Evolutionary conservation across 2,329 filamentous ascomycete genomes (phyloP), one percentile per base, ranked within the genome.

Genomic region (Aspergillus hiratsukae): DNA sequence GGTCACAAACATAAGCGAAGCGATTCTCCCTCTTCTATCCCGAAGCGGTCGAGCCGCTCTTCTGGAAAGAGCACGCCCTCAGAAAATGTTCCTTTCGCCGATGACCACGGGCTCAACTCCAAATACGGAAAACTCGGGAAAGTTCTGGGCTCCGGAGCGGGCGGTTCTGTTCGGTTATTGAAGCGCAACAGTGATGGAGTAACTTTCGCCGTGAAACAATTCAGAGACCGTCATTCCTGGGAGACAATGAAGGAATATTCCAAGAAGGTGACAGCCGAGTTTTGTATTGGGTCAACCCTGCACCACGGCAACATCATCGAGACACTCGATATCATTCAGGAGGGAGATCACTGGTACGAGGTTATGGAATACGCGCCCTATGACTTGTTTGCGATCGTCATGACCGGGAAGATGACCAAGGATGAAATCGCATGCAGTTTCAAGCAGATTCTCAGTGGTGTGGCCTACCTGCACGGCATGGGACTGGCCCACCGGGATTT

Each of bases 261-360:
- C 64, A 99, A 99, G 76, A 99, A 99, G 72, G 86, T 99, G 49
- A 99, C 94, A 0, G 93, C 94, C 2, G 94, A 99, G 70, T 99
- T 99, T 74, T 99, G 94, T 71, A 93, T 99, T 64, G 94, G 94
- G 11, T 97, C 93, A 2, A 97, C 94, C 0, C 80, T 99, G 40
- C 94, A 97, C 68, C 94, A 99, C 68, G 93, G 94, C 66, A 99
- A 99, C 71, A 91, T 99, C 64, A 97, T 99, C 66, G 94, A 99
- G 74, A 97, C 94, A 1, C 83, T 99, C 63, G 94, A 99, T 73
- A 96, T 99, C 61, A 85, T 99, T 10, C 90, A 95, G 64, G 94
- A 99, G 75, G 94, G 93, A 74, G 86, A 85, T 51, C 91, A 88
- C 62, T 99, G 94, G 91, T 99, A 91, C 68, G 93, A 97, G 69